These are phyloP conservation scores for Eucalyptus polybractea DNA, from an alignment of 345 rosid genomes.

Conservation along the genomic window DNA sequence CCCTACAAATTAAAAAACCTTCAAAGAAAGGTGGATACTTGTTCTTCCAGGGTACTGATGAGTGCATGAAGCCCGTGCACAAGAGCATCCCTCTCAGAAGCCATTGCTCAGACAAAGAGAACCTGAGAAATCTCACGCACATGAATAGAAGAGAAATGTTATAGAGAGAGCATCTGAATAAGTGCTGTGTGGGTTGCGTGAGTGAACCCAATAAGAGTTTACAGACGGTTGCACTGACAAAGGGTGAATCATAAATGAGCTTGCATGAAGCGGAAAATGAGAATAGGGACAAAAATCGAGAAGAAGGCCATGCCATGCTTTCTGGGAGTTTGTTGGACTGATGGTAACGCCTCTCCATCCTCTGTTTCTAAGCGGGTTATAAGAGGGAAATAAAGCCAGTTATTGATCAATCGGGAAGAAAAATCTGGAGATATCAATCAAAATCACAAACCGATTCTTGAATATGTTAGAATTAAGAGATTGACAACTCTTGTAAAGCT, in stretches of 20 bases:
- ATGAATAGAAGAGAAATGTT: background rate
- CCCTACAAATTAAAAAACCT: background rate
- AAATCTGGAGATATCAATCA: too few relatives aligned
- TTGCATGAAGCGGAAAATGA: background rate
- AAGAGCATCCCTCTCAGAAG: background rate
- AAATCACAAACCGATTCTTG: too few relatives aligned
- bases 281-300: background rate
- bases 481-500: too few relatives aligned
- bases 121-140: background rate
- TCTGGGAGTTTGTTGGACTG: background rate
- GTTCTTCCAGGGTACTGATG: background rate
- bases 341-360: background rate
- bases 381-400: background rate
- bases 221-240: background rate
- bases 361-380: background rate
- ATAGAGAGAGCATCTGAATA: background rate
- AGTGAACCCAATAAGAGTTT: background rate
- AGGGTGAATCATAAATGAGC: background rate
- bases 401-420: too few relatives aligned
- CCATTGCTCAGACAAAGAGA: background rate
- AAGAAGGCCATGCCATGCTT: background rate
- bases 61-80: background rate
- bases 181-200: background rate
- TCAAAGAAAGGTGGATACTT: background rate
- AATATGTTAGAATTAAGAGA: too few relatives aligned